Percentiles rank a stretch among this genome's conserved stretches.
These are phyloP conservation scores for Exophiala dermatitidis DNA, from an alignment of 2,329 filamentous ascomycete genomes.

Conservation along the genomic window DNA sequence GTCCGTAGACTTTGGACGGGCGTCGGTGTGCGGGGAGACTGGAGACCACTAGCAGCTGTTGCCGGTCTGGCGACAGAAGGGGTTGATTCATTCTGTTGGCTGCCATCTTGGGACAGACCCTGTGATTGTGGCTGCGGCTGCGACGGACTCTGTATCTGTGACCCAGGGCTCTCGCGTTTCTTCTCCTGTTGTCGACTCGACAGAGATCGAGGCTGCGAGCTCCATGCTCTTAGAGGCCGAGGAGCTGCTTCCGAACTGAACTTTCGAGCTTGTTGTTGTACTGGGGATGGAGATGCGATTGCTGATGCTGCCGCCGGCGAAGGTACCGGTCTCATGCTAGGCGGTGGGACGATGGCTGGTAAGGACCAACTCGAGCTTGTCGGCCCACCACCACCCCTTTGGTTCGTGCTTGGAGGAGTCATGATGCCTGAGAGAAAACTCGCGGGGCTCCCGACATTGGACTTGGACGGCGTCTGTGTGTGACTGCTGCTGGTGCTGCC, in stretches of 20 bases:
- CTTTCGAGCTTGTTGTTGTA: conserved; percentile 2
- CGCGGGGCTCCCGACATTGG: conserved; percentile 35
- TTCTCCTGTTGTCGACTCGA: conserved; percentile 4
- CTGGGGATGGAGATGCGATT: not conserved
- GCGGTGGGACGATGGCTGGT: conserved; percentile 33
- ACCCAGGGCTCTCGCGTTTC: conserved; percentile 12
- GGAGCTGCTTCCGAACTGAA: conserved; percentile 26
- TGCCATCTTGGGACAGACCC: too few relatives aligned
- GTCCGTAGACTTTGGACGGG: not conserved
- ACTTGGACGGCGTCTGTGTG: conserved; percentile 59
- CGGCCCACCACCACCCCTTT: conserved; percentile 40
- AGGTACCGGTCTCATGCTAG: conserved; percentile 16
- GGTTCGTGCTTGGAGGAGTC: conserved; percentile 75
- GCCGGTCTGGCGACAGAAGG: too few relatives aligned
- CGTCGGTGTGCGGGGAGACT: not conserved
- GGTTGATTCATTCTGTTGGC: too few relatives aligned
- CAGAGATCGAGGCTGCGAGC: conserved; percentile 15
- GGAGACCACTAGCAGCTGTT: conserved; percentile 16
- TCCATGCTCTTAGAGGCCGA: conserved; percentile 19
- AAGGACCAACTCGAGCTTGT: conserved; percentile 31
- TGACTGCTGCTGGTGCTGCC: conserved; percentile 25
- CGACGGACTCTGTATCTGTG: conserved; percentile 33
- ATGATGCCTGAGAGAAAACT: conserved; percentile 70
- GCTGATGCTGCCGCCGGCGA: conserved; percentile 5
- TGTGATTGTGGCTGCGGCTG: not conserved